A percentile compares a stretch with the other conserved stretches of the same genome.
These are phyloP conservation scores for Cladochytrium replicatum DNA, from an alignment of 192 early-diverging fungal species.

Conservation along the genomic window DNA sequence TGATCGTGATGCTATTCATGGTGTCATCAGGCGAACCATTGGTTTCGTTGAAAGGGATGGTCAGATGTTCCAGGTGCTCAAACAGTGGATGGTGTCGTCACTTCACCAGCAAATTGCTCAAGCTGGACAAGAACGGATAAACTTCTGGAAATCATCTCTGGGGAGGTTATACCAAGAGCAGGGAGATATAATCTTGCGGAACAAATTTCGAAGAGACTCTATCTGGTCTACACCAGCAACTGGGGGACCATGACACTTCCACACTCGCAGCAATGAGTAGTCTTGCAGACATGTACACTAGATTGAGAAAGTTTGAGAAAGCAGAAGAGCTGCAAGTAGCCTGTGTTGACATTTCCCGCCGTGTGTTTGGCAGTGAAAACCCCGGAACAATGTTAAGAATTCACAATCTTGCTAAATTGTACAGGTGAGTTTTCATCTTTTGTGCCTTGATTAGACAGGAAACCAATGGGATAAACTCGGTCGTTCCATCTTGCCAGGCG, in stretches of 20 bases:
- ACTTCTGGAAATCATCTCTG: neutral
- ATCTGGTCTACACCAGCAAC: slow-evolving; percentile 3
- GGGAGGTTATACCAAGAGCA: slow-evolving; percentile 7
- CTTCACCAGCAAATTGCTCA: too few species aligned
- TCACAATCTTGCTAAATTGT: slow-evolving; percentile 11
- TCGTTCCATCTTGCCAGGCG: neutral
- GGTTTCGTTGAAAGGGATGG: too few species aligned
- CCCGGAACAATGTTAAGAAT: slow-evolving; percentile 5
- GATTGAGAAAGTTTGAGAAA: neutral
- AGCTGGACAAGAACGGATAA: too few species aligned
- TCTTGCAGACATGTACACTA: slow-evolving; percentile 10
- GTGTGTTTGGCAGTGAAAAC: slow-evolving; percentile 9
- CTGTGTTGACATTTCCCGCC: neutral
- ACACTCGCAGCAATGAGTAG: slow-evolving; percentile 7
- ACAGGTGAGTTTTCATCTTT: too few species aligned
- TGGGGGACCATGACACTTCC: slow-evolving; percentile 9
- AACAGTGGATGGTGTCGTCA: too few species aligned
- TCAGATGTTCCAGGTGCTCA: too few species aligned
- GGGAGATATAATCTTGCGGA: slow-evolving; percentile 9
- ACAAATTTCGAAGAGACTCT: neutral
- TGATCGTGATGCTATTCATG: neutral
- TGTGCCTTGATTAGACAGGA: slow-evolving; percentile 31
- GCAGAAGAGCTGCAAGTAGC: slow-evolving; percentile 11
- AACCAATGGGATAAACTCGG: too few species aligned
- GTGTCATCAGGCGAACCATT: too few species aligned